phyloP scores from a whole-genome alignment of 2,329 filamentous ascomycete species.

The Sarocladium oryzae region DNA sequence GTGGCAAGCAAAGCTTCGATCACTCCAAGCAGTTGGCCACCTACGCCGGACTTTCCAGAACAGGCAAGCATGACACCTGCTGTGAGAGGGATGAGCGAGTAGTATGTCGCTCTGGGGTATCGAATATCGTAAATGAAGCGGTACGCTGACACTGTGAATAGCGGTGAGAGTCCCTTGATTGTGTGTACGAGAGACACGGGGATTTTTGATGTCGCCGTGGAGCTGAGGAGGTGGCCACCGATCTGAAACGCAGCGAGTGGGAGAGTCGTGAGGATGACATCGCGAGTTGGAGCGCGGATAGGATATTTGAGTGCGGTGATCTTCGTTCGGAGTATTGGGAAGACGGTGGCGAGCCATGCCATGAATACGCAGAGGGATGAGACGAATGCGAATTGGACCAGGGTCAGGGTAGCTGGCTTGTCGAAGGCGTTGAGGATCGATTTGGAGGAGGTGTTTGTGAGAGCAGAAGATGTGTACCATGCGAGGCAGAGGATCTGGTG shows the following conservation, averaged over 20 bases:
- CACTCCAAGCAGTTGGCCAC: conserved; percentile 84
- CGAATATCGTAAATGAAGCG: conserved; percentile 81
- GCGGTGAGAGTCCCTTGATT: conserved; percentile 92
- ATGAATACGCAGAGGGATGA: conserved; percentile 79
- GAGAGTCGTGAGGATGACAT: conserved; percentile 81
- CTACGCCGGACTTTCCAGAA: conserved; percentile 62
- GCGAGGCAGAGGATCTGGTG: conserved; percentile 71
- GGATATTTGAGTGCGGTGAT: conserved; percentile 79
- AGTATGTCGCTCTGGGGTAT: conserved; percentile 81
- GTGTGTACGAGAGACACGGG: conserved; percentile 96
- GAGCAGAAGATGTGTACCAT: conserved; percentile 92
- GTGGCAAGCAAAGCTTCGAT: conserved; percentile 84
- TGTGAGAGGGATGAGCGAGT: conserved; percentile 85
- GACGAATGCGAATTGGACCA: conserved; percentile 91
- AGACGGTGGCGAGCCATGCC: conserved; percentile 66
- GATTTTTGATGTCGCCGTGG: conserved; percentile 88
- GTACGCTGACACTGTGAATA: conserved; percentile 94
- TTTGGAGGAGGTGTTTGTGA: conserved; percentile 97
- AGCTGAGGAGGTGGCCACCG: conserved; percentile 86
- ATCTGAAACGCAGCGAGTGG: conserved; percentile 91
- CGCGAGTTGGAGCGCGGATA: conserved; percentile 71
- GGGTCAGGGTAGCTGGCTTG: conserved; percentile 84
- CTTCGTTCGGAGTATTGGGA: conserved; percentile 61
- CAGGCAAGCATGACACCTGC: conserved; percentile 94
- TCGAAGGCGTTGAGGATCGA: conserved; percentile 88